Conservation (phyloP, 1,139 yeast genomes). For the Blastobotrys aristatus region DNA sequence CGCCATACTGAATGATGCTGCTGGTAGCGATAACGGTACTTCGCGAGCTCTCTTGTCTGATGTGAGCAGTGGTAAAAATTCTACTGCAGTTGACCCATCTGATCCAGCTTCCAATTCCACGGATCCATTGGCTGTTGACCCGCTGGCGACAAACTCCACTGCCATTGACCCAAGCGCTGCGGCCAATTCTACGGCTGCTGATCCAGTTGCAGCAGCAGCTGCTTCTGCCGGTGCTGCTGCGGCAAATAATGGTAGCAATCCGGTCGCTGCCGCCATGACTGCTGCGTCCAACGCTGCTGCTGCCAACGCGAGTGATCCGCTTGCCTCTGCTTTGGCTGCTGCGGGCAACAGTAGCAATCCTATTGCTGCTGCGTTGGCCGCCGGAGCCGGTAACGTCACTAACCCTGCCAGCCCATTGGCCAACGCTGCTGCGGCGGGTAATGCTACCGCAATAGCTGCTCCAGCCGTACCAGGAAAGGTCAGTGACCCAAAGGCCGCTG, state of each 20-base stretch:
- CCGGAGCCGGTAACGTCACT: background rate
- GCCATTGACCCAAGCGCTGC: background rate
- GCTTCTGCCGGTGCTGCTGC: too few species aligned
- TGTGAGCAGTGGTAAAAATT: too few species aligned
- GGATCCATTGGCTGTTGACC: too few species aligned
- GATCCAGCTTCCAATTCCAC: too few species aligned
- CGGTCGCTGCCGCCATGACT: background rate
- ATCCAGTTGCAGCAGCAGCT: too few species aligned
- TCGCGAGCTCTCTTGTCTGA: too few species aligned
- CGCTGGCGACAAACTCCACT: background rate
- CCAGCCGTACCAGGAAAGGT: background rate
- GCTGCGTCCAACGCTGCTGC: background rate
- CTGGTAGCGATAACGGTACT: background rate
- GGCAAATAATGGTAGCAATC: background rate
- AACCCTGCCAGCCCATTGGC: background rate
- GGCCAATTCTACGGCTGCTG: background rate
- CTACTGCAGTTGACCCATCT: background rate
- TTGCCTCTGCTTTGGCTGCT: too few species aligned
- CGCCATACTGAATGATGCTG: background rate
- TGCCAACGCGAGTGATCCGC: background rate
- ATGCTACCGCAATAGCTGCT: background rate
- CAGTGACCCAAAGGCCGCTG: background rate
- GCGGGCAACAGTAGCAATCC: too few species aligned
- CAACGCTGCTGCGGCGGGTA: background rate
- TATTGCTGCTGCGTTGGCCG: background rate